Base-by-base conservation (phyloP, 768 basidiomycete genomes). In the Russula griseocarnosa region DNA sequence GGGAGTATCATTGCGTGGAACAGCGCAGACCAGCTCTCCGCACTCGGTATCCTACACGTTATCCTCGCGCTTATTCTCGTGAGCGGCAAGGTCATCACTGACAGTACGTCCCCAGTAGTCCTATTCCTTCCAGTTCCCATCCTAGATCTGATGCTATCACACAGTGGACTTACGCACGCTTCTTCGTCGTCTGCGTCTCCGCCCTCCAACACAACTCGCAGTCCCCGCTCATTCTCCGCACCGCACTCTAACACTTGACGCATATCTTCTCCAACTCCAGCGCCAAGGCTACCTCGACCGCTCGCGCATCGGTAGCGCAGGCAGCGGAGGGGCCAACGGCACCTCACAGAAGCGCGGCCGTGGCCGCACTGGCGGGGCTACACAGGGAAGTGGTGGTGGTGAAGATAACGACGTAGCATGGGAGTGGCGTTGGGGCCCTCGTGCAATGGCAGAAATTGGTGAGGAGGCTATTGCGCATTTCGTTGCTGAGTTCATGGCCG, bases 11-110 rank as follows among this genome's bases (percentile, higher is more conserved):
- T 94, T 52, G 84, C 87, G 0, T 92, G 89, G 87, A 87, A 82
- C 63, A 78, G 76, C 58, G 71, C 77, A 14, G 85, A 93, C 71
- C 81, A 94, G 66, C 77, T 92, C 1, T 86, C 82, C 2, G 70
- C 82, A 3, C 71, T 89, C 26, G 95, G 94, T 9, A 74, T 97
- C 5, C 79, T 94, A 16, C 88, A 92, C 60, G 83, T 92, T 18
- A 81, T 98, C 42, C 82, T 98, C 11, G 85, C 88, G 0, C 77
- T 97, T 26, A 86, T 98, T 53, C 79, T 98, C n/a, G 88, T 88
- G 50, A 86, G 83, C 67, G 92, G 92, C 51, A 78, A 88, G 11
- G 81, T 83, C 16, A 78, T 97, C 20, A 78, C 79, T 30, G 94
- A 97, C 69, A 74, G 94, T 94, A 69, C 69, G 87, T 77, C 3